Evolutionary conservation across 2,329 filamentous ascomycete genomes (phyloP).

Genomic region (Apiospora malaysiana): DNA sequence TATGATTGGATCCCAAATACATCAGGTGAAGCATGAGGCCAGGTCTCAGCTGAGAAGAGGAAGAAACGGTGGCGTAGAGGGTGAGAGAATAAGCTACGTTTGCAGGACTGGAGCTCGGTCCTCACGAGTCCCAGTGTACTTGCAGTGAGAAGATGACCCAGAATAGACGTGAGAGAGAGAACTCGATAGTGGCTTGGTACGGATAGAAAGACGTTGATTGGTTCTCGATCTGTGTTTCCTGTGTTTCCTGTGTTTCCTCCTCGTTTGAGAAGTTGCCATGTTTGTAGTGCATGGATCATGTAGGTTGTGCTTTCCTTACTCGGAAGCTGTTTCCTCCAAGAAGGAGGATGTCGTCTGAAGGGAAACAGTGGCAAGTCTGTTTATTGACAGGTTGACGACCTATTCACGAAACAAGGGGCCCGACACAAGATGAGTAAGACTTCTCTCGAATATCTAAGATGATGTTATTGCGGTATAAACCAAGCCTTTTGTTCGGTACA

Average conservation of each 20-base stretch:
- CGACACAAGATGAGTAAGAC: neutral
- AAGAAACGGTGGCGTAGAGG: neutral
- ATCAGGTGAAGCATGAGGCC: constrained; percentile 5
- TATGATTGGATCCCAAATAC: neutral
- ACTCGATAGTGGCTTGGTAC: no score
- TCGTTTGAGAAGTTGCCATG: neutral
- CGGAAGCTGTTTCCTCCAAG: neutral
- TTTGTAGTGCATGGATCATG: neutral
- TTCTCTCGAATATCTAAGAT: neutral
- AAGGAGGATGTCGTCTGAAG: neutral
- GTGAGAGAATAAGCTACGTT: neutral
- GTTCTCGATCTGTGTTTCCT: neutral
- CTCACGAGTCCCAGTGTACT: no score
- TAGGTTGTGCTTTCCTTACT: neutral
- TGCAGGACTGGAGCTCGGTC: no score
- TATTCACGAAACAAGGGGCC: neutral
- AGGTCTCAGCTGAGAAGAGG: neutral
- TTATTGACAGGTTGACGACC: neutral
- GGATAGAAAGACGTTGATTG: neutral
- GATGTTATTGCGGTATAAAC: neutral
- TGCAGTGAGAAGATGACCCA: neutral
- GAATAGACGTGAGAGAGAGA: neutral
- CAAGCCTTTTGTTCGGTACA: neutral
- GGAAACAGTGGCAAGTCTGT: neutral
- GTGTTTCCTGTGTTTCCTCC: neutral